Evolutionary conservation across 169 alveolate genomes (phyloP), one percentile per base, ranked within the genome.

Genomic region (Neospora caninum): DNA sequence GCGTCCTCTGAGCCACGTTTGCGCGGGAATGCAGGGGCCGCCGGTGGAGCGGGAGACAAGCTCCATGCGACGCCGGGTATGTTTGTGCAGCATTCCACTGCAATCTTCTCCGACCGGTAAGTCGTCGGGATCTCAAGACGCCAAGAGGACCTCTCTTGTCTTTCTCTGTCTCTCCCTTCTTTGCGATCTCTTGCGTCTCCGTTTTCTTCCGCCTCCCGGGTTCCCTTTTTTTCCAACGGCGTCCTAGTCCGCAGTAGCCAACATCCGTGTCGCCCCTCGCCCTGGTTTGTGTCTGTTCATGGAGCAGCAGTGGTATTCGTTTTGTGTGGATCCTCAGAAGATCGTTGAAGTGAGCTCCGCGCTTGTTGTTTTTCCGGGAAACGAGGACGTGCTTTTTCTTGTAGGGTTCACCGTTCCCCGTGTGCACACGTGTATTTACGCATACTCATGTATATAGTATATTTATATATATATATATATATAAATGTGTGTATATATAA

Each of bases 11-110:
- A 36, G 34, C 64, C 67, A 1, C 89, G 67, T 0, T 22, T 67
- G 67, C 69, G 67, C 84, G 43, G 84, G 0, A 6, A 36, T n/a
- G 49, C 58, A 20, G 95, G 88, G 38, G 83, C 78, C 67, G 78
- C 34, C 38, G 95, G 94, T n/a, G 78, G 93, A 31, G 78, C 83
- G 29, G 93, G 92, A 54, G 97, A 95, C 80, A 92, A 95, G 31
- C 95, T 97, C 84, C 96, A 95, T 34, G 98, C 98, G 78, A 97
- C 98, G 41, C 98, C 99, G 10, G 99, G 99, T 64, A 98, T 98
- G 99, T 98, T 98, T 91, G 98, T 98, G 73, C 98, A 97, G 86
- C 96, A 96, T 89, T 96, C 98, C 54, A 97, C 97, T 82, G 98
- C 98, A 18, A 96, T 97, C 64, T 94, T 94, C 92, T 78, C 92